Evolutionary conservation across 495 filamentous ascomycete species (phyloP), one percentile per base, ranked within the genome.

Genomic region (Aspergillus leporis): DNA sequence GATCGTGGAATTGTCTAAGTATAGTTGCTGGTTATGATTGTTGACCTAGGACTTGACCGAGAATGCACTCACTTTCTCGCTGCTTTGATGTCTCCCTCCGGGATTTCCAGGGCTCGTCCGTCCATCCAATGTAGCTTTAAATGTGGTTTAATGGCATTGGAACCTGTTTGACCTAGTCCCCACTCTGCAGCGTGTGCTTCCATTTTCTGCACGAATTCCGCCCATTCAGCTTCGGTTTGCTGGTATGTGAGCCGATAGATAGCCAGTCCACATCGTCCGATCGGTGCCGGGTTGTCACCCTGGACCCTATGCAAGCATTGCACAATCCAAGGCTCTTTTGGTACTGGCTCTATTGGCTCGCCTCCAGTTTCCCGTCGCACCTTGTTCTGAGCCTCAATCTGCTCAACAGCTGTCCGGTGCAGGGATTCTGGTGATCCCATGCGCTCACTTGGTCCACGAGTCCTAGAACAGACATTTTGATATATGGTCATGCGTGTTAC

Each of bases 101-200:
- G 9, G 22, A 77, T 63, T 4, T 61, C 60, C 1, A 68, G 25
- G 8, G 61, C 65, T 14, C 63, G 63, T 4, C 74, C 72, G 61
- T 74, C 71, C 1, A 70, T 28, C 74, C 74, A 77, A 12, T 70
- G 58, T 9, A 77, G 53, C 21, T 60, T 69, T 14, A 72, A 50
- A 50, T 67, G 46, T 18, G 53, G 36, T 45, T 68, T 71, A 36
- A 74, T 45, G 3, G 23, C 10, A 40, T 62, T 62, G 16, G 56
- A 62, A 1, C 67, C 68, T 1, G 65, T 60, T 28, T 68, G 59
- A 1, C 67, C 74, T 16, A 56, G 50, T 25, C 69, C 70, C 61
- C 72, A 71, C 36, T 67, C 61, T 0, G 63, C 61, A 3, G 71
- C 46, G 41, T 67, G 66, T 0, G 56, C 51, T 25, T 75, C 65